These are phyloP conservation scores for Exophiala mesophila DNA, from an alignment of 2,329 filamentous ascomycete genomes.

Conservation along the genomic window DNA sequence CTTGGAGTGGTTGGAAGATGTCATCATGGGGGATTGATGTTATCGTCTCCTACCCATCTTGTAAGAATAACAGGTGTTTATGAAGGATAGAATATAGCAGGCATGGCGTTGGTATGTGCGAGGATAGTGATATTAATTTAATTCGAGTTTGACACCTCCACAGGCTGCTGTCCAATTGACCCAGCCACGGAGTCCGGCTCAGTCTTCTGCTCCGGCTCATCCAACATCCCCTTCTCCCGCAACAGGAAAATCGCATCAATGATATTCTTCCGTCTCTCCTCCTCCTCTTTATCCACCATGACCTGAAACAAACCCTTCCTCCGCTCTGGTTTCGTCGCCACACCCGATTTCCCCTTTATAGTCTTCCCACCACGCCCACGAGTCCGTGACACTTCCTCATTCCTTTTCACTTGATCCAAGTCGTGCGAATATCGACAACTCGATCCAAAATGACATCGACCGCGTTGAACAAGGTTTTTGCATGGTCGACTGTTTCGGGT, in stretches of 20 bases:
- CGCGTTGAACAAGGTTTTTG: slow-evolving; percentile 38
- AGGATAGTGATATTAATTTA: too few relatives aligned
- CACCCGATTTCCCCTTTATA: slow-evolving; percentile 10
- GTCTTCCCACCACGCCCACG: too few relatives aligned
- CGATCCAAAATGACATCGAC: slow-evolving; percentile 39
- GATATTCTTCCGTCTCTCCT: slow-evolving; percentile 38
- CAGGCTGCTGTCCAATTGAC: too few relatives aligned
- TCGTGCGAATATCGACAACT: slow-evolving; percentile 42
- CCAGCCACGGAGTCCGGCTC: too few relatives aligned
- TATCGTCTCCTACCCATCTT: too few relatives aligned
- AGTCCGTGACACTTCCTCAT: not conserved
- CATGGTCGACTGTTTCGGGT: too few relatives aligned
- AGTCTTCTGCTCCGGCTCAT: slow-evolving; percentile 13
- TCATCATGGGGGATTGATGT: slow-evolving; percentile 6
- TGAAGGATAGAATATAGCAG: too few relatives aligned
- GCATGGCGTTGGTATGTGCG: not conserved
- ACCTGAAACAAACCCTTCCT: slow-evolving; percentile 42
- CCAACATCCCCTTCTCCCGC: slow-evolving; percentile 38
- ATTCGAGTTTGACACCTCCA: too few relatives aligned
- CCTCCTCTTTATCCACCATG: slow-evolving; percentile 40
- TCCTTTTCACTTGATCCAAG: not conserved
- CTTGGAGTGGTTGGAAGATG: slow-evolving; percentile 34
- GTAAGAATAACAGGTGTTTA: too few relatives aligned
- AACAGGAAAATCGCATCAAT: slow-evolving; percentile 41
- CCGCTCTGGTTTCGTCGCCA: slow-evolving; percentile 26